Conservation (phyloP, 257 asterid species). For the Solanum commersonii region DNA sequence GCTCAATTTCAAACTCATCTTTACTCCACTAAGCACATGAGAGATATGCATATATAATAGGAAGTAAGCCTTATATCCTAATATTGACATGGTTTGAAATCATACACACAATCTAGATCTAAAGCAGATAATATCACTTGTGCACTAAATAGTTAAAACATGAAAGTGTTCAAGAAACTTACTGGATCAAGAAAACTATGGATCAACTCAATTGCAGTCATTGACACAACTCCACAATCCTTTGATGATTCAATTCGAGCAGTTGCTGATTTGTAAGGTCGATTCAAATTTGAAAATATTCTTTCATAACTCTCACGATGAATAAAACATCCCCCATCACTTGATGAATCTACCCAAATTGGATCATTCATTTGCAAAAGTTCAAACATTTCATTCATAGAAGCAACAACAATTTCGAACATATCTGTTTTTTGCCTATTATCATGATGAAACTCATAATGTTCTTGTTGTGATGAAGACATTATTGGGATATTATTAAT, state of each 20-base stretch:
- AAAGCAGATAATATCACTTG: not conserved
- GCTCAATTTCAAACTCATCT: not conserved
- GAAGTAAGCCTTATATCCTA: not conserved
- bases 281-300: conserved; percentile 28
- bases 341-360: conserved; percentile 35
- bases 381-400: conserved; percentile 47
- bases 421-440: conserved; percentile 26
- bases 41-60: not conserved
- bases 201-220: conserved; percentile 34
- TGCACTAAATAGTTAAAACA: not conserved
- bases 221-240: conserved; percentile 45
- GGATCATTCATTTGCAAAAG: conserved; percentile 50
- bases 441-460: not conserved
- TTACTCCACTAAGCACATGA: not conserved
- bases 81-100: not conserved
- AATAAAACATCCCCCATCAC: conserved; percentile 30
- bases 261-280: conserved; percentile 16
- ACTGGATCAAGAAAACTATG: conserved; percentile 58
- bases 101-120: not conserved
- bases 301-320: conserved; percentile 44
- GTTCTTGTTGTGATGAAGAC: not conserved
- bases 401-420: conserved; percentile 23
- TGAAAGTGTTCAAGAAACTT: not conserved
- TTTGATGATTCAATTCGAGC: conserved; percentile 64
- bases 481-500: not conserved